These are phyloP conservation scores for Penicillium crystallinum DNA, from an alignment of 495 filamentous ascomycete genomes.

Conservation along the genomic window DNA sequence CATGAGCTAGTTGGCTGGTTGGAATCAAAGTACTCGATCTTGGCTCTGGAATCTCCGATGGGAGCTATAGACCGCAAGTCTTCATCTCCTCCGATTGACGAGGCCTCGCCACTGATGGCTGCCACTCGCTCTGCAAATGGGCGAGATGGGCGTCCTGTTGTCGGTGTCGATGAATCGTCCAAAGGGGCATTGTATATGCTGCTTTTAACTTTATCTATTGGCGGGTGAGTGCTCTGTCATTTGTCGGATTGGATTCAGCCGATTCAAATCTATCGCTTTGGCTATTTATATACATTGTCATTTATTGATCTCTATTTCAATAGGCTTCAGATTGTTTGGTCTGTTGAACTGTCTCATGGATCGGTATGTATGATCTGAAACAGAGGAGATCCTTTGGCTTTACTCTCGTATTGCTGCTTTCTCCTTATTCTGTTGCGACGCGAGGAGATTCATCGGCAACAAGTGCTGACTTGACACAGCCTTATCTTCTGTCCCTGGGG, in stretches of 20 bases:
- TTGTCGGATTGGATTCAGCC: neutral
- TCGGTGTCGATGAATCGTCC: constrained; percentile 35
- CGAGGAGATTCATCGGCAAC: neutral
- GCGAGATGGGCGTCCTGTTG: neutral
- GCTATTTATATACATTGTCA: neutral
- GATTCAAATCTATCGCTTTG: neutral
- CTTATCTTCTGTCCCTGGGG: constrained; percentile 68
- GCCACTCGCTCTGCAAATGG: constrained; percentile 7
- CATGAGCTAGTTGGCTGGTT: no score
- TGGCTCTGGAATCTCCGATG: neutral
- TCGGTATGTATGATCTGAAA: constrained; percentile 46
- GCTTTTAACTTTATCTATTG: constrained; percentile 75
- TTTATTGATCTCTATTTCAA: neutral
- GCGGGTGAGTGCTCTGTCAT: constrained; percentile 48
- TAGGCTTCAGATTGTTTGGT: constrained; percentile 89
- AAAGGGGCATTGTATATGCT: constrained; percentile 82
- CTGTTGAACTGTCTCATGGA: constrained; percentile 81
- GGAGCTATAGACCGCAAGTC: neutral
- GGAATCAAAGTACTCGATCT: neutral
- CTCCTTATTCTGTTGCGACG: neutral
- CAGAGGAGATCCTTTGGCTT: neutral
- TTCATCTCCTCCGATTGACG: constrained; percentile 8
- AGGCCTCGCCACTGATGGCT: constrained; percentile 39
- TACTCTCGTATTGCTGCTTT: neutral
- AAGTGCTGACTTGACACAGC: constrained; percentile 28